phyloP scores from a whole-genome alignment of 2,329 filamentous ascomycete genomes.

The Exophiala xenobiotica region DNA sequence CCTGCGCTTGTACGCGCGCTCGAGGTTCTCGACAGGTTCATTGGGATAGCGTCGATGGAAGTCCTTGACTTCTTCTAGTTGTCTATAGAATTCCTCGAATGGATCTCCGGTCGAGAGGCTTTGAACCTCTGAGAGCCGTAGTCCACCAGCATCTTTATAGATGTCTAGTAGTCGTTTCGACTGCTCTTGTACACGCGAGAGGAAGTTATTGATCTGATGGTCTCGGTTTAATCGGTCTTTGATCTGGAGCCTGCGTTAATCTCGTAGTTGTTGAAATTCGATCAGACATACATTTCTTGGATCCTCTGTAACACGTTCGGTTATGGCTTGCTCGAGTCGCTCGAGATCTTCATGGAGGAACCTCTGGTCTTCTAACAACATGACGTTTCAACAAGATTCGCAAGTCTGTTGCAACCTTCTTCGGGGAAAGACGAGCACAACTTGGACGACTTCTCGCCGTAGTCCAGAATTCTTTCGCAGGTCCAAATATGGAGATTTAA shows the following conservation, averaged over 20 bases:
- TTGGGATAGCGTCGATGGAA: slow-evolving; percentile 92
- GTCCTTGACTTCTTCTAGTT: slow-evolving; percentile 75
- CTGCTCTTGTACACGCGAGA: slow-evolving; percentile 83
- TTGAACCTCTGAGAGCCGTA: slow-evolving; percentile 76
- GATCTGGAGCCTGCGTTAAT: slow-evolving; percentile 55
- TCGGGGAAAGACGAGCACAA: too few relatives aligned
- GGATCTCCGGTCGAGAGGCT: slow-evolving; percentile 80
- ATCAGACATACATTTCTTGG: slow-evolving; percentile 71
- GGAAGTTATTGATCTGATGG: slow-evolving; percentile 84
- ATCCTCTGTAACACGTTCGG: slow-evolving; percentile 83
- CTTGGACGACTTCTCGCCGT: not conserved
- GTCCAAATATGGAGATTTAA: too few relatives aligned
- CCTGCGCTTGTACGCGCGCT: slow-evolving; percentile 80
- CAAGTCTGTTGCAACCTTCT: too few relatives aligned
- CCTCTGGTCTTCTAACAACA: slow-evolving; percentile 91
- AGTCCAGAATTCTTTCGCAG: too few relatives aligned
- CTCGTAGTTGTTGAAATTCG: not conserved
- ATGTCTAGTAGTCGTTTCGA: slow-evolving; percentile 77
- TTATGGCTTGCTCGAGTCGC: slow-evolving; percentile 88
- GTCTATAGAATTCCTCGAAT: slow-evolving; percentile 87
- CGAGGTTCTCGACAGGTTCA: slow-evolving; percentile 91
- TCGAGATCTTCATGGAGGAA: slow-evolving; percentile 96
- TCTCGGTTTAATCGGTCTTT: slow-evolving; percentile 86
- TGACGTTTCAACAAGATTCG: too few relatives aligned
- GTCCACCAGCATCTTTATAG: slow-evolving; percentile 75